These are phyloP conservation scores for Arthrinium puccinioides DNA, from an alignment of 2,329 filamentous ascomycete genomes.

Conservation along the genomic window DNA sequence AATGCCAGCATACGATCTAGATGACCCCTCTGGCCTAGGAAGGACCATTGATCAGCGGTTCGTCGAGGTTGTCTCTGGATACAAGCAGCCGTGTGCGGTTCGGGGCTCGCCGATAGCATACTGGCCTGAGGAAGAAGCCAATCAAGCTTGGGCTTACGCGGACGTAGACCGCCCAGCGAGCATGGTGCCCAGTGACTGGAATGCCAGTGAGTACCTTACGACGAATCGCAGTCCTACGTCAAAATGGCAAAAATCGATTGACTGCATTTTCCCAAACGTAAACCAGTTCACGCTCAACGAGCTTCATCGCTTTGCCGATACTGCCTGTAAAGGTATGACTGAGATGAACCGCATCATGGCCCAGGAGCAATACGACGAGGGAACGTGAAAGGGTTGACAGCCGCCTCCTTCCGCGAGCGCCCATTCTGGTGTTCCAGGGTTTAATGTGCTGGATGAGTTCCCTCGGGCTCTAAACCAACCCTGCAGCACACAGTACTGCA, in stretches of 20 bases:
- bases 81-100: conserved; percentile 27
- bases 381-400: too few species aligned
- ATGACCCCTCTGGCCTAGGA: conserved; percentile 32
- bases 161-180: conserved; percentile 13
- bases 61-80: conserved; percentile 35
- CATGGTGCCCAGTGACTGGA: conserved; percentile 25
- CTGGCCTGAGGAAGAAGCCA: conserved; percentile 15
- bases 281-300: conserved; percentile 35
- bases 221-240: conserved; percentile 31
- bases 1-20: conserved; percentile 27
- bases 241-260: conserved; percentile 33
- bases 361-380: conserved; percentile 6
- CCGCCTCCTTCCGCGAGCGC: too few species aligned
- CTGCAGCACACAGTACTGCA: too few species aligned
- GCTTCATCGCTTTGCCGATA: conserved; percentile 36
- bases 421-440: too few species aligned
- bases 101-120: conserved; percentile 27
- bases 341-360: conserved; percentile 26
- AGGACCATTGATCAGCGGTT: conserved; percentile 37
- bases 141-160: conserved; percentile 11
- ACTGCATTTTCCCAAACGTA: conserved; percentile 35
- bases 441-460: too few species aligned
- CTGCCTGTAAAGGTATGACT: conserved; percentile 34
- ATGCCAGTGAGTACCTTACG: conserved; percentile 18
- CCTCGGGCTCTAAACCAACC: too few species aligned